Conservation (phyloP, 768 basidiomycete species). For the Kondoa subrosea region DNA sequence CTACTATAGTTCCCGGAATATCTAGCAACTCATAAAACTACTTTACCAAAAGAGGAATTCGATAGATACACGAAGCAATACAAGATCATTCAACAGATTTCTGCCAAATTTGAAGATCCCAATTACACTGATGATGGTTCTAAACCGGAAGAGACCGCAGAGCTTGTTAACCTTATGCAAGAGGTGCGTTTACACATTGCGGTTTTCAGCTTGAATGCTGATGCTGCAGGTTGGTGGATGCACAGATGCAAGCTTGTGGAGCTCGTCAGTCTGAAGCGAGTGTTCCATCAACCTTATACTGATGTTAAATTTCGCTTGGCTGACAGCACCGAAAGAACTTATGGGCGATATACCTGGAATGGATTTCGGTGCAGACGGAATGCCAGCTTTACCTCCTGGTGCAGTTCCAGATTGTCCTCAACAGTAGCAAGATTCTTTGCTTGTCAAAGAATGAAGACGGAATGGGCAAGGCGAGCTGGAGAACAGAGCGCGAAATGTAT, state of each 20-base stretch:
- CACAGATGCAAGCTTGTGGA: constrained; percentile 59
- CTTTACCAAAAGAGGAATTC: constrained; percentile 45
- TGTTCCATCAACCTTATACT: background rate
- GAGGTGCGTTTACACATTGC: constrained; percentile 39
- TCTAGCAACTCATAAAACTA: constrained; percentile 42
- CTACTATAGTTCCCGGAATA: constrained; percentile 54
- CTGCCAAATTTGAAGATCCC: constrained; percentile 50
- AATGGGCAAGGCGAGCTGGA: too few relatives aligned
- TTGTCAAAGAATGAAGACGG: too few relatives aligned
- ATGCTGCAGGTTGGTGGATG: background rate
- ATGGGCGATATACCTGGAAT: constrained; percentile 60
- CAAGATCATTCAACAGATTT: constrained; percentile 42
- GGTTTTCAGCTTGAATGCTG: background rate
- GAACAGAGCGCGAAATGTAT: background rate
- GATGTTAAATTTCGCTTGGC: background rate
- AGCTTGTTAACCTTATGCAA: constrained; percentile 53
- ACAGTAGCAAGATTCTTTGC: too few relatives aligned
- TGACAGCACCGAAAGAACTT: constrained; percentile 38
- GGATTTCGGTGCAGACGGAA: constrained; percentile 42
- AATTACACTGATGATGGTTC: constrained; percentile 36
- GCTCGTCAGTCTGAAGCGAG: constrained; percentile 43
- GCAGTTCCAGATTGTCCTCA: background rate
- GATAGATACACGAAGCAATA: constrained; percentile 51
- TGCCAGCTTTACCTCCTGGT: constrained; percentile 36
- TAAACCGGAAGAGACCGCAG: constrained; percentile 32